Base-by-base conservation (phyloP, 176 grass and related monocot genomes). In the Triticum timopheevii region DNA sequence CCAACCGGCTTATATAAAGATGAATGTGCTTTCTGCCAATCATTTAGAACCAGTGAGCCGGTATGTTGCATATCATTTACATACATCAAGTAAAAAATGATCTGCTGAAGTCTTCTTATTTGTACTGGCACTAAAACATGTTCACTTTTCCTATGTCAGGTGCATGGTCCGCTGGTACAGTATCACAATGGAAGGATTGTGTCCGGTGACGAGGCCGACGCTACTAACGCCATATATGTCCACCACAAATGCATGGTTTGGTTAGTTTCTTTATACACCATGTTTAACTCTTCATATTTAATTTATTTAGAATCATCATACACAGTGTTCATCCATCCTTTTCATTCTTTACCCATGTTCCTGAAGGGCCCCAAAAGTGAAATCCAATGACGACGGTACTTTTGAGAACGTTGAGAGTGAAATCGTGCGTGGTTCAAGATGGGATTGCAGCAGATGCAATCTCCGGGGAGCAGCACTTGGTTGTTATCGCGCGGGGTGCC, bases 1-100 rank as follows among this genome's bases (percentile, higher is more conserved):
- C 91, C 94, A 59, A 90, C 85, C 19, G 39, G 84, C 62, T 70
- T 94, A 56, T 94, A 77, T 76, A 83, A 86, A 74, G 92, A 97
- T 79, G 94, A 97, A 87, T 97, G 94, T 68, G 76, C 56, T 84
- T 97, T 94, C 69, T 97, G 94, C 61, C 90, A 94, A 87, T 92
- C 94, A 13, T 92, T 94, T 80, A 94, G 90, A 85, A 89, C 67
- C 17, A 16, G 5, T 24, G 10, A 80, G 68, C 5, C 40, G 90
- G 93, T 92, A 36, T n/a, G 40, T 12, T 75, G 19, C 7, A 23
- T 76, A 34, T 42, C 19, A 42, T 73, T 49, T 82, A 12, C 69
- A 80, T 33, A 45, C 63, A 50, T 64, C 5, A 12, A 30, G 6
- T 19, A 19, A 19, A 34, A 75, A 17, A 2, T 70, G 16, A 62